These are phyloP conservation scores for Cercospora nicotianae DNA, from an alignment of 2,329 filamentous ascomycete genomes.

Conservation along the genomic window DNA sequence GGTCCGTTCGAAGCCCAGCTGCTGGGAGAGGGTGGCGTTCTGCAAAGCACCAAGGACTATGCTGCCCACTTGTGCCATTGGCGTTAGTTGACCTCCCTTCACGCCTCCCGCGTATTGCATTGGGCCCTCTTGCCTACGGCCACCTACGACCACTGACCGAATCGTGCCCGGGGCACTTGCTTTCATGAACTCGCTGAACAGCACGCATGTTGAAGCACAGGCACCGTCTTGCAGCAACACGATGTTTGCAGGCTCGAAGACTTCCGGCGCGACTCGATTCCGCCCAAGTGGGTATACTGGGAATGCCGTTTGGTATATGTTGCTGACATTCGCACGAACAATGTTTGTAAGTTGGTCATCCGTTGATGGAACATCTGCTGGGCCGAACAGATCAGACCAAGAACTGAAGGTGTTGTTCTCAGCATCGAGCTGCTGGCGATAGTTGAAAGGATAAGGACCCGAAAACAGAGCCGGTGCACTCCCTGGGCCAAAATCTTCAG, in stretches of 20 bases:
- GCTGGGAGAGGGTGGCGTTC: neutral
- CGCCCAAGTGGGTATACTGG: slow-evolving; percentile 24
- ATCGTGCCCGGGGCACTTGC: slow-evolving; percentile 39
- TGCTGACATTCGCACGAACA: slow-evolving; percentile 39
- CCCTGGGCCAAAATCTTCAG: neutral
- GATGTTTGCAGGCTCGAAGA: slow-evolving; percentile 43
- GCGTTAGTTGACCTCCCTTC: slow-evolving; percentile 42
- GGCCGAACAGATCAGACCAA: slow-evolving; percentile 43
- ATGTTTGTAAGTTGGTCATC: slow-evolving; percentile 40
- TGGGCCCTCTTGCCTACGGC: slow-evolving; percentile 41
- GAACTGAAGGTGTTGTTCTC: slow-evolving; percentile 36
- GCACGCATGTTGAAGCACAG: slow-evolving; percentile 47
- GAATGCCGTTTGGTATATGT: slow-evolving; percentile 10
- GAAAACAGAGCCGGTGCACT: slow-evolving; percentile 4
- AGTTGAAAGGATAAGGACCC: slow-evolving; percentile 37
- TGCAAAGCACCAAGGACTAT: neutral
- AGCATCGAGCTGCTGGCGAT: slow-evolving; percentile 28
- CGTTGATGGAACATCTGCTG: slow-evolving; percentile 22
- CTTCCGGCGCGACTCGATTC: slow-evolving; percentile 35
- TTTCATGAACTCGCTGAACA: slow-evolving; percentile 45
- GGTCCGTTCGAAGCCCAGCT: slow-evolving; percentile 2
- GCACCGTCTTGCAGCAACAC: slow-evolving; percentile 46
- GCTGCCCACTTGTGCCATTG: slow-evolving; percentile 1
- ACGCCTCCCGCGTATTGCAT: slow-evolving; percentile 47
- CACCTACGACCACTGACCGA: slow-evolving; percentile 43